A percentile compares a stretch with the other conserved stretches of the same genome.
Evolutionary conservation across 495 filamentous ascomycete genomes (phyloP).

Genomic region (Neurospora sp.): DNA sequence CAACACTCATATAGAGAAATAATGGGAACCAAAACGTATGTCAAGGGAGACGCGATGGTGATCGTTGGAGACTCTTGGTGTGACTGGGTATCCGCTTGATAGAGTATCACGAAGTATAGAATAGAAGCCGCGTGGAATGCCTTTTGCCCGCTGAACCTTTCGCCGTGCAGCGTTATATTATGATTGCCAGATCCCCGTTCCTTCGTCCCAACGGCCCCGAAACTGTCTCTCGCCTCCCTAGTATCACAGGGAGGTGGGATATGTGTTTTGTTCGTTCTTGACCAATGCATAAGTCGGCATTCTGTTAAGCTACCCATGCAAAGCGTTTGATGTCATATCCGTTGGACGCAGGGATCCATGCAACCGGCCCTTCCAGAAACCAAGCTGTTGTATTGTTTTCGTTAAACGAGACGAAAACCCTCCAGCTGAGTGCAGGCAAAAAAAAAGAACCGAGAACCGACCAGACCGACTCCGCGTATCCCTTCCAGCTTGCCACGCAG

Average conservation of each 20-base stretch:
- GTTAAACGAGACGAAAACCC: conserved; percentile 15
- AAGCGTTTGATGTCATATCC: conserved; percentile 11
- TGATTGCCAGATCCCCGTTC: background rate
- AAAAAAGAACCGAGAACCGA: conserved; percentile 25
- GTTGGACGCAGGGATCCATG: conserved; percentile 20
- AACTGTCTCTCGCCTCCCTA: background rate
- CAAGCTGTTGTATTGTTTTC: conserved; percentile 16
- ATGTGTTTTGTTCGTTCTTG: conserved; percentile 1
- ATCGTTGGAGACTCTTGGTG: background rate
- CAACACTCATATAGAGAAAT: background rate
- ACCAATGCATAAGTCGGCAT: conserved; percentile 24
- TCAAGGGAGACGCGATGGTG: background rate
- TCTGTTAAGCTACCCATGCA: conserved; percentile 28
- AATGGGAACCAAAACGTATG: background rate
- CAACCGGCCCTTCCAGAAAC: conserved; percentile 20
- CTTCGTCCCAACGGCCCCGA: background rate
- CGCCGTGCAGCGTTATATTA: background rate
- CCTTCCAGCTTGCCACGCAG: conserved; percentile 15
- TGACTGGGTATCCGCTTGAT: background rate
- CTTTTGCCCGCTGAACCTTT: background rate
- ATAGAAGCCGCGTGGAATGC: background rate
- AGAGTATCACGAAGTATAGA: background rate
- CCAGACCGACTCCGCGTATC: conserved; percentile 26
- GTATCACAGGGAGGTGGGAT: background rate
- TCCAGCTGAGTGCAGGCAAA: conserved; percentile 19